Conservation (phyloP, 176 grass and related monocot species). For the Musa schizocarpa region DNA sequence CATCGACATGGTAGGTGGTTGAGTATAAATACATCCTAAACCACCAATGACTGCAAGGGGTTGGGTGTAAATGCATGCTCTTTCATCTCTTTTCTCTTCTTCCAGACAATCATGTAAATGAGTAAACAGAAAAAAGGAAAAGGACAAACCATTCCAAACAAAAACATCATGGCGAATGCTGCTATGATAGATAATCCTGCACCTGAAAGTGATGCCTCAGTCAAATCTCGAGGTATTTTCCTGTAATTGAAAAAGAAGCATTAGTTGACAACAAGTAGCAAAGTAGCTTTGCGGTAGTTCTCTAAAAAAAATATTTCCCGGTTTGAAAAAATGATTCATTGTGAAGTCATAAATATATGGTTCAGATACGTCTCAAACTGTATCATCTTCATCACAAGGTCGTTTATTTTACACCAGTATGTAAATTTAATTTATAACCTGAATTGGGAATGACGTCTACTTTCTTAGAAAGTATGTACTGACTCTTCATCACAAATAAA, state of each 20-base stretch:
- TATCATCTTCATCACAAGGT: no score
- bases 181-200: constrained; percentile 85
- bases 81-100: no score
- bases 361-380: background rate
- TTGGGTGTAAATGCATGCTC: no score
- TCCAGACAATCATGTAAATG: background rate
- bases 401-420: no score
- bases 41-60: no score
- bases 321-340: background rate
- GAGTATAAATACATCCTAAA: no score
- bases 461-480: background rate
- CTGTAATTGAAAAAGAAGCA: constrained; percentile 29
- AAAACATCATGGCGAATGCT: constrained; percentile 71
- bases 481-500: background rate
- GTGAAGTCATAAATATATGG: background rate
- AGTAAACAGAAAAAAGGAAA: constrained; percentile 1
- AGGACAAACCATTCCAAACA: constrained; percentile 85
- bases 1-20: no score
- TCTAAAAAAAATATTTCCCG: background rate
- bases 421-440: background rate
- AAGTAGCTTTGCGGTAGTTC: background rate
- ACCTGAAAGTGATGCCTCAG: constrained; percentile 83
- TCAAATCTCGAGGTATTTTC: constrained; percentile 98
- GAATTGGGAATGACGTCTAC: background rate
- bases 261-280: background rate